Base-by-base conservation (phyloP, 306 rosid species). In the Medicago lupulina region DNA sequence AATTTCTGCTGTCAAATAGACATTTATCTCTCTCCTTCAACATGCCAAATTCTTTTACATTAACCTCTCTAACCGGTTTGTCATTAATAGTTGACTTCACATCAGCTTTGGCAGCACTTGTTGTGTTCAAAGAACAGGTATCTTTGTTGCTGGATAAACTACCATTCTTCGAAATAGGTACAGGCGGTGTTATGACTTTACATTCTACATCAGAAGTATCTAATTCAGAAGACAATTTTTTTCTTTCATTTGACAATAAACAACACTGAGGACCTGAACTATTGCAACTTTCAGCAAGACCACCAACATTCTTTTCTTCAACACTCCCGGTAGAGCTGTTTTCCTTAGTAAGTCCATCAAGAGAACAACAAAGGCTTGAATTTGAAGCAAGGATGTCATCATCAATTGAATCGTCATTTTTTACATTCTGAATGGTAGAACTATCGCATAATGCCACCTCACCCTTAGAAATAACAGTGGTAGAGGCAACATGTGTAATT, bases 61-160 rank as follows among this genome's bases (percentile, higher is more conserved):
- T 86, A 84, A 76, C 70, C 71, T 81, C 90, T 86, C 72, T 85
- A 34, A 76, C 68, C 21, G 76, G 84, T 84, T 81, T 87, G 79
- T 88, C 88, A 67, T 65, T 74, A 60, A 76, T 68, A 83, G 70
- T 53, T 61, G 86, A 62, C 83, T 84, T 76, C 11, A 64, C 72
- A 76, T 78, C 83, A 39, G 81, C 64, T 77, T 88, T 83, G 34
- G 74, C 65, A 39, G 39, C 77, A 80, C 8, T 60, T 14, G 0
- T 31, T 13, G 85, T 70, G 61, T 77, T 79, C 82, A 81, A 73
- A 53, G 66, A 54, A 69, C 63, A 62, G 57, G 65, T 46, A 78
- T 83, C 78, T 72, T 76, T 84, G 28, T 71, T 79, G 76, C 78
- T 78, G 74, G 73, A 75, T 70, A 70, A 76, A 64, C 67, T 83